Base-by-base conservation (phyloP, 177 flowering plant genomes). In the Vitis hybrid region DNA sequence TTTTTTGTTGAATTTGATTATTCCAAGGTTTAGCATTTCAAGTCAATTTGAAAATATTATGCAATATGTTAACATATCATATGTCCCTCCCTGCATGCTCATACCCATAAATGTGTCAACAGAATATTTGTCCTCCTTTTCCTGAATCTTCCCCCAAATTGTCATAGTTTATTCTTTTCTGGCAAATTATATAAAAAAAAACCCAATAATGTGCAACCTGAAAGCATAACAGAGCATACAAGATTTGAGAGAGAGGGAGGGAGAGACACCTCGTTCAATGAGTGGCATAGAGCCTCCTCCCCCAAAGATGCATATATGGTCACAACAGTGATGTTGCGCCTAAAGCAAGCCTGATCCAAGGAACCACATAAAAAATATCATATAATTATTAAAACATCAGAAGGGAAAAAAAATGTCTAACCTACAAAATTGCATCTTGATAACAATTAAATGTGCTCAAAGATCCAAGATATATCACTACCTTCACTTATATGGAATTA, bases 301-400 rank as follows among this genome's bases (percentile, higher is more conserved):
- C 99, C 98, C 50, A 95, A 71, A 69, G 99, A 95, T 63, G 99
- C 84, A 75, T 95, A 95, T n/a, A 95, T 95, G 56, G 98, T 95
- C 69, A 95, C 98, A 63, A 93, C 93, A 10, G 98, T 90, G 26
- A 90, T 73, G 82, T 93, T 91, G 69, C 86, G 87, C 83, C 99
- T 87, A 82, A 95, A 95, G 80, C 97, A 95, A 63, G 83, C 96
- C 99, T 95, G 84, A 23, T 54, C 50, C 60, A 74, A 73, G 64
- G 56, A 72, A 67, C 26, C 62, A 66, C 6, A 56, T 7, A 56
- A 62, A 55, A 50, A 40, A 64, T 23, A 54, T 67, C 40, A 70
- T 45, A 4, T 4, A 58, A 62, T 13, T 17, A 3, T 26, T 26
- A 40, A 1, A 40, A 4, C 45, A 40, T 40, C 3, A 13, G 6